Conservation (phyloP, 2,329 filamentous ascomycete species). For the Neonectria magnoliae region DNA sequence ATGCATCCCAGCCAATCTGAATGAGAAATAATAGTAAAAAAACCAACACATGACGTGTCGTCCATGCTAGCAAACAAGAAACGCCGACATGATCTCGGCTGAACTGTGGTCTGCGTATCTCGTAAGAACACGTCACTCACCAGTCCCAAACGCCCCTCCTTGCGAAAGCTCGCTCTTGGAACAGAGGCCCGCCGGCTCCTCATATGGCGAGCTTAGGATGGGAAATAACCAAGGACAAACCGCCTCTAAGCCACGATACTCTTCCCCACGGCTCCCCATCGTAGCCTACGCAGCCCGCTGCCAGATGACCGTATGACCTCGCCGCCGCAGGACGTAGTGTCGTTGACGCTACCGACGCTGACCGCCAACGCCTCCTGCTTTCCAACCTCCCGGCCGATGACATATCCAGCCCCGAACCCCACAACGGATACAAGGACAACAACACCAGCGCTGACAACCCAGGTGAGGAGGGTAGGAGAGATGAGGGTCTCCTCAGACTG, state of each 20-base stretch:
- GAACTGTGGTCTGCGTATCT: constrained; percentile 28
- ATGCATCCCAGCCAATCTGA: constrained; percentile 29
- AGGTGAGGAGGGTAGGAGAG: constrained; percentile 70
- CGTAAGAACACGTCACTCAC: constrained; percentile 30
- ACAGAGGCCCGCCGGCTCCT: constrained; percentile 8
- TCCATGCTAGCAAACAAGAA: constrained; percentile 27
- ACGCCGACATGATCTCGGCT: constrained; percentile 28
- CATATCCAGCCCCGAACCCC: constrained; percentile 75
- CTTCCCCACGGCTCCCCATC: constrained; percentile 63
- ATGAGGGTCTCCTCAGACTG: constrained; percentile 55
- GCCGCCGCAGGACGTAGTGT: constrained; percentile 60
- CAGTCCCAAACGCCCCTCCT: constrained; percentile 21
- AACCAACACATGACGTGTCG: constrained; percentile 17
- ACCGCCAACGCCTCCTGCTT: constrained; percentile 65
- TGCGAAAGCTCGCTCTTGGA: constrained; percentile 10
- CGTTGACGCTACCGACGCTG: constrained; percentile 52
- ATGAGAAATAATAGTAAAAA: constrained; percentile 20
- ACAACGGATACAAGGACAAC: constrained; percentile 75
- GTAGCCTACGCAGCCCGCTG: constrained; percentile 62
- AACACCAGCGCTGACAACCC: constrained; percentile 73
- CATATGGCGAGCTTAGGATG: not conserved
- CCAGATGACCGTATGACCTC: constrained; percentile 64
- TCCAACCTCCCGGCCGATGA: constrained; percentile 73
- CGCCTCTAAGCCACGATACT: constrained; percentile 58
- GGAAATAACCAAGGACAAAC: constrained; percentile 15